phyloP scores from a whole-genome alignment of 2,329 filamentous ascomycete species.

The Chalara sp. region DNA sequence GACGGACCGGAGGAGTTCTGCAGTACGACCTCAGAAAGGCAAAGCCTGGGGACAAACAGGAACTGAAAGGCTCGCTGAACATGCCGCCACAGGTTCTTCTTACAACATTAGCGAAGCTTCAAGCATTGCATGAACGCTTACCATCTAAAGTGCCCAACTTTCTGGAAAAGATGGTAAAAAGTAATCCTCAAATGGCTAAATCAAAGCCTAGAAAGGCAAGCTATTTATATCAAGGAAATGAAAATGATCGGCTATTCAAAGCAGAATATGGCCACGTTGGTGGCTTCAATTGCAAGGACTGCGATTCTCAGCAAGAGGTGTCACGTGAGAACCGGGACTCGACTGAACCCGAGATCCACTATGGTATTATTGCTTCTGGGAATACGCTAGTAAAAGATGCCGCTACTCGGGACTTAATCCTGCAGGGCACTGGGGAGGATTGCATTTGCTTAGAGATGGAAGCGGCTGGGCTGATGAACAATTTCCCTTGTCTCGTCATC shows the following conservation, averaged over 20 bases:
- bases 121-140: conserved; percentile 1
- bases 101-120: conserved; percentile 6
- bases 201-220: neutral
- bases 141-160: too few relatives aligned
- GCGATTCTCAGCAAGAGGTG: neutral
- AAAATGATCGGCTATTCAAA: neutral
- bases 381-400: conserved; percentile 27
- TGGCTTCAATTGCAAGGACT: neutral
- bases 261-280: neutral
- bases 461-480: neutral
- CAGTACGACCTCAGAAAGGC: conserved; percentile 3
- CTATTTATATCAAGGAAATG: neutral
- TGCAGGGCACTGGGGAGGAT: conserved; percentile 17
- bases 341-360: neutral
- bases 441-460: conserved; percentile 21
- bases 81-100: conserved; percentile 10
- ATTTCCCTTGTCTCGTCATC: conserved; percentile 20
- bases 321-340: neutral
- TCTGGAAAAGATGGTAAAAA: neutral
- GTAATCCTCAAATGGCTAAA: neutral
- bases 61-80: conserved; percentile 7
- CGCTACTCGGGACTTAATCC: conserved; percentile 11
- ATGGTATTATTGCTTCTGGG: conserved; percentile 21
- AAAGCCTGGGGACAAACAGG: neutral
- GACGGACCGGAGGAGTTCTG: conserved; percentile 8